A percentile compares a stretch with the other conserved stretches of the same genome.
Evolutionary conservation across 805 yeast species (phyloP).

Genomic region (Pichia membranifaciens): DNA sequence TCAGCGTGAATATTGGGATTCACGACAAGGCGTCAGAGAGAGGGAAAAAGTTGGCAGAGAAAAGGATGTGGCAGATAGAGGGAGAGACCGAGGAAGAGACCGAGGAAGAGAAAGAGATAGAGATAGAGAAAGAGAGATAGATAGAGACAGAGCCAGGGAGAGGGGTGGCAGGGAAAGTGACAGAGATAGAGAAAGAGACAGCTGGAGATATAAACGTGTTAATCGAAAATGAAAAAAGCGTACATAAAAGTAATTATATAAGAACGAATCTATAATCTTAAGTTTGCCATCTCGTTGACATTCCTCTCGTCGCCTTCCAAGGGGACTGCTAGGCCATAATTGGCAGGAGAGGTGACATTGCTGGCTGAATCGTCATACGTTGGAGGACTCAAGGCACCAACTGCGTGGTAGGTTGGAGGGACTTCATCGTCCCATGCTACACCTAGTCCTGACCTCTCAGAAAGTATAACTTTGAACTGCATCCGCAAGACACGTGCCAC

Average conservation of each 20-base stretch:
- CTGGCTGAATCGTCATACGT: slow-evolving; percentile 45
- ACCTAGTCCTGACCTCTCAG: slow-evolving; percentile 92
- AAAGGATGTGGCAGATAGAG: too few species aligned
- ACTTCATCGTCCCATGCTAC: slow-evolving; percentile 99
- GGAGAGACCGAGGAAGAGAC: too few species aligned
- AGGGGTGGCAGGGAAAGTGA: neutral
- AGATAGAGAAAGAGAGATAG: too few species aligned
- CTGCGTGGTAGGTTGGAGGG: slow-evolving; percentile 91
- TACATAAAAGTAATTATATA: neutral
- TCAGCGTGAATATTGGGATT: neutral
- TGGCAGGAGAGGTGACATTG: slow-evolving; percentile 13
- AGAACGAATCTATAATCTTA: neutral
- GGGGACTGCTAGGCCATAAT: slow-evolving; percentile 21
- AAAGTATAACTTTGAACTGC: slow-evolving; percentile 81
- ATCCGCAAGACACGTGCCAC: slow-evolving; percentile 90
- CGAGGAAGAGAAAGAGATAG: too few species aligned
- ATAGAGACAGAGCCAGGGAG: too few species aligned
- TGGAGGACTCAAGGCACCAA: slow-evolving; percentile 82
- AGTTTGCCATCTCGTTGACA: neutral
- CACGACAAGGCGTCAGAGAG: too few species aligned
- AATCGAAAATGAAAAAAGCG: neutral
- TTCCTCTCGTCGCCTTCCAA: slow-evolving; percentile 14
- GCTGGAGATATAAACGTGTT: neutral
- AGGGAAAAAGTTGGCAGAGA: too few species aligned
- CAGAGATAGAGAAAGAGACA: too few species aligned